Percentiles rank a stretch among this genome's conserved stretches.
Evolutionary conservation across 495 filamentous ascomycete species (phyloP).

Genomic region (Monascus purpureus): DNA sequence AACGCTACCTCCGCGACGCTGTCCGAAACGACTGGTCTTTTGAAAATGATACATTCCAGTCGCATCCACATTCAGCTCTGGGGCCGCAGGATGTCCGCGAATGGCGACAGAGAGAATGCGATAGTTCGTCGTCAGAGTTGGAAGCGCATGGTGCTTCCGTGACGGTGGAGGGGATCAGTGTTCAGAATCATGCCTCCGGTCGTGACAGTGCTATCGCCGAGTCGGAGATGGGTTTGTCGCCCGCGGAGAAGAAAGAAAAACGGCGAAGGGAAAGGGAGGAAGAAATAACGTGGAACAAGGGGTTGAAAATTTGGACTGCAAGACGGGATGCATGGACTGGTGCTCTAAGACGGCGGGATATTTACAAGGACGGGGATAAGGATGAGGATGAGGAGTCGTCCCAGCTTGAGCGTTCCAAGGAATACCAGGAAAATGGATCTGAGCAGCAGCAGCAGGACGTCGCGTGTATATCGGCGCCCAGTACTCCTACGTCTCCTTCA

Average conservation of each 20-base stretch:
- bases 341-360: conserved; percentile 34
- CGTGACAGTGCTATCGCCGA: neutral
- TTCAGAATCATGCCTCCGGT: neutral
- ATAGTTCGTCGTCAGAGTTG: conserved; percentile 29
- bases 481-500: no score
- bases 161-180: conserved; percentile 8
- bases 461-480: no score
- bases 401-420: no score
- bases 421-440: no score
- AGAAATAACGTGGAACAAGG: conserved; percentile 74
- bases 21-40: conserved; percentile 33
- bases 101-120: conserved; percentile 31
- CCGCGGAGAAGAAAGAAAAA: conserved; percentile 38
- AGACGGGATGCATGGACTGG: conserved; percentile 78
- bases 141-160: conserved; percentile 19
- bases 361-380: conserved; percentile 5
- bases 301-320: conserved; percentile 58
- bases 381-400: conserved; percentile 11
- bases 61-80: conserved; percentile 10
- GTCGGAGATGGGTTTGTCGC: conserved; percentile 1
- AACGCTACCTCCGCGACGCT: conserved; percentile 25
- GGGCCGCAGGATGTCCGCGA: conserved; percentile 15
- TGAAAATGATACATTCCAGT: conserved; percentile 10
- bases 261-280: conserved; percentile 47
- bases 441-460: no score